Evolutionary conservation across 2,329 filamentous ascomycete genomes (phyloP).

Genomic region (Aureobasidium sp.): DNA sequence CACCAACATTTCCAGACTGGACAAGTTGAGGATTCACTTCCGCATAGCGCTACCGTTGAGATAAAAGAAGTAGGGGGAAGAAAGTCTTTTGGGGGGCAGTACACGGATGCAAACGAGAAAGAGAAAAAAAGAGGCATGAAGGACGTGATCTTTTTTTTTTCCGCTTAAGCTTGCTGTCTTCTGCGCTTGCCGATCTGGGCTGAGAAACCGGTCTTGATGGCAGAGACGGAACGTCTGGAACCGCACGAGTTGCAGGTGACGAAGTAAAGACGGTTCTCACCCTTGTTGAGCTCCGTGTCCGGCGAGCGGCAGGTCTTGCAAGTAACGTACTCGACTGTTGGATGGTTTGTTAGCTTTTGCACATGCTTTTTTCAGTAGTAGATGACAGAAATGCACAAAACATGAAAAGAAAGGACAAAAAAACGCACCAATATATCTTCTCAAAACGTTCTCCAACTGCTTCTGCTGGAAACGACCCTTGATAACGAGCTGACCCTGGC

Average conservation of each 20-base stretch:
- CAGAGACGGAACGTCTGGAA: conserved; percentile 72
- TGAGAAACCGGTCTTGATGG: conserved; percentile 99
- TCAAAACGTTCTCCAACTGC: conserved; percentile 93
- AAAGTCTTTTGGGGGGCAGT: background rate
- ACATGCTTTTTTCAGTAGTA: background rate
- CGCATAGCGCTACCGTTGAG: background rate
- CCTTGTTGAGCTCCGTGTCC: conserved; percentile 94
- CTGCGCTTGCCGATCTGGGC: conserved; percentile 98
- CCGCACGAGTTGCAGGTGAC: conserved; percentile 78
- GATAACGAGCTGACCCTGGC: conserved; percentile 86
- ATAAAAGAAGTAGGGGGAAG: background rate
- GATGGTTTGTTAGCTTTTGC: conserved; percentile 18
- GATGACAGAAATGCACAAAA: background rate
- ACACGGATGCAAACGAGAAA: background rate
- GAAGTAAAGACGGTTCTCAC: conserved; percentile 98
- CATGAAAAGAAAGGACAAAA: background rate
- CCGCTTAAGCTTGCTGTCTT: conserved; percentile 70
- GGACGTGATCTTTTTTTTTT: background rate
- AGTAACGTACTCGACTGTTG: conserved; percentile 82
- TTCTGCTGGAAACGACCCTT: conserved; percentile 99
- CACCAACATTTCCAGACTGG: conserved; percentile 7
- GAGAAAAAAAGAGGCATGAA: background rate
- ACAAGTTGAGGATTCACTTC: conserved; percentile 8
- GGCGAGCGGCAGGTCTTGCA: conserved; percentile 97
- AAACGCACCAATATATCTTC: conserved; percentile 81